A percentile compares a stretch with the other conserved stretches of the same genome.
These are phyloP conservation scores for Auricularia cornea DNA, from an alignment of 768 basidiomycete species.

Conservation along the genomic window DNA sequence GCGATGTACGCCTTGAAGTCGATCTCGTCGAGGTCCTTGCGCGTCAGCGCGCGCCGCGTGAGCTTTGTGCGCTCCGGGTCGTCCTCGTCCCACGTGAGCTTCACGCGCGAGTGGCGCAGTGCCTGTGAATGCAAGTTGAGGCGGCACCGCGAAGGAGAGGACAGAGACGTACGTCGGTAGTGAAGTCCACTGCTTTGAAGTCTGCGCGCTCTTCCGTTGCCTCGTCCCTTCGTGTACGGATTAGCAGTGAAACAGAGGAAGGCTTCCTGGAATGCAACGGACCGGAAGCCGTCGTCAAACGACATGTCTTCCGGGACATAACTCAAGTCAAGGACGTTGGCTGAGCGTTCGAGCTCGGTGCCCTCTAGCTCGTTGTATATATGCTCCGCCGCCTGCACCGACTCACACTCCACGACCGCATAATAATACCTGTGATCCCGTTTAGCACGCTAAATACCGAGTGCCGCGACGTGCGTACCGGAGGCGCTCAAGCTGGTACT, in stretches of 20 bases:
- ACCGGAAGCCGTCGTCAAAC: constrained; percentile 75
- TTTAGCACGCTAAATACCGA: constrained; percentile 1
- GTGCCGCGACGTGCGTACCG: constrained; percentile 43
- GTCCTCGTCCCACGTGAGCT: constrained; percentile 97
- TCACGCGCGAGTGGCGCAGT: constrained; percentile 94
- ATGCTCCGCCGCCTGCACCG: constrained; percentile 64
- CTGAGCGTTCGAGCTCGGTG: constrained; percentile 92
- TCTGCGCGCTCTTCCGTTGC: constrained; percentile 52
- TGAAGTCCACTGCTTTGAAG: constrained; percentile 76
- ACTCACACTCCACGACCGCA: constrained; percentile 85
- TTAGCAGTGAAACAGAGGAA: neutral
- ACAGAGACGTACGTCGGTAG: constrained; percentile 60
- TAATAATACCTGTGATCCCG: constrained; percentile 72
- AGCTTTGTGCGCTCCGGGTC: constrained; percentile 78
- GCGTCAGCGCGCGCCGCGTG: constrained; percentile 68
- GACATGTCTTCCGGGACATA: constrained; percentile 86
- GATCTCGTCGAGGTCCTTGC: constrained; percentile 82
- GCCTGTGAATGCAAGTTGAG: constrained; percentile 43
- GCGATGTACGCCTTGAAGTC: constrained; percentile 81
- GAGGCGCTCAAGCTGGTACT: constrained; percentile 88
- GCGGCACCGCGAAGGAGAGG: neutral
- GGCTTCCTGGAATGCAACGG: constrained; percentile 8
- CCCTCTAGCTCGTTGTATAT: constrained; percentile 84
- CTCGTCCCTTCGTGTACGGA: constrained; percentile 65
- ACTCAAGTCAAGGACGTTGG: constrained; percentile 92